phyloP scores from a whole-genome alignment of 1,139 yeast species.

The Debaryomycetaceae sp. region DNA sequence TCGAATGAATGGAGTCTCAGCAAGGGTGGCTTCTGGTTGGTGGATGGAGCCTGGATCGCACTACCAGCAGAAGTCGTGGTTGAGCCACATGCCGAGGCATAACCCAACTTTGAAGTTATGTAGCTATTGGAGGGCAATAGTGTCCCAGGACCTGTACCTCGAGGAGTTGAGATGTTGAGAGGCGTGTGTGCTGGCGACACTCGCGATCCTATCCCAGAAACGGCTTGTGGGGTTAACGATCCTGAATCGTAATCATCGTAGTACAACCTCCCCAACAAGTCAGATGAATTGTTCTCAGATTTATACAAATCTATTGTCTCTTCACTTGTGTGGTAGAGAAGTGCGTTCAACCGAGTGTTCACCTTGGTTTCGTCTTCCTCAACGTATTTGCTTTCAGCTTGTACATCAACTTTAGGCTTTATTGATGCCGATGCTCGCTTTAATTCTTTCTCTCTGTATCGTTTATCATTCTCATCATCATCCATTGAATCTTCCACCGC shows the following conservation, averaged over 20 bases:
- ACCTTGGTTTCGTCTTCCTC: conserved; percentile 32
- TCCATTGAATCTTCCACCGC: conserved; percentile 6
- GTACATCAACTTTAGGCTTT: conserved; percentile 1
- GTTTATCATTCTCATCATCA: conserved; percentile 6
- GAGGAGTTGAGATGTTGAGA: neutral
- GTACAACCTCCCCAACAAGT: conserved; percentile 42
- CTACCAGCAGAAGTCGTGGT: conserved; percentile 3
- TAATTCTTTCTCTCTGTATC: conserved; percentile 13
- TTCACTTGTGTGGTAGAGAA: conserved; percentile 37
- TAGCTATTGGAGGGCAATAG: conserved; percentile 7
- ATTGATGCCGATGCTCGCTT: conserved; percentile 2
- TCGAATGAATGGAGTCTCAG: conserved; percentile 16
- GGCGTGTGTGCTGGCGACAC: conserved; percentile 9
- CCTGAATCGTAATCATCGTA: conserved; percentile 45
- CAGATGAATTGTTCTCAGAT: conserved; percentile 38
- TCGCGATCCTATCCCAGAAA: conserved; percentile 19
- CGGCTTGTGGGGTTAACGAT: conserved; percentile 12
- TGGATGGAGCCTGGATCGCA: conserved; percentile 2
- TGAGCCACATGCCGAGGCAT: conserved; percentile 5
- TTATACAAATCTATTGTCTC: conserved; percentile 42
- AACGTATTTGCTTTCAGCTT: conserved; percentile 1
- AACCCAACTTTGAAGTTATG: conserved; percentile 6
- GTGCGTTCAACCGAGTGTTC: conserved; percentile 40
- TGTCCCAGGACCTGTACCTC: neutral
- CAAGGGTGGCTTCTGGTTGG: conserved; percentile 8